Percentiles rank a stretch among this genome's conserved stretches.
Conservation (phyloP, 352 stramenopile genomes). For the Phytophthora citricola region DNA sequence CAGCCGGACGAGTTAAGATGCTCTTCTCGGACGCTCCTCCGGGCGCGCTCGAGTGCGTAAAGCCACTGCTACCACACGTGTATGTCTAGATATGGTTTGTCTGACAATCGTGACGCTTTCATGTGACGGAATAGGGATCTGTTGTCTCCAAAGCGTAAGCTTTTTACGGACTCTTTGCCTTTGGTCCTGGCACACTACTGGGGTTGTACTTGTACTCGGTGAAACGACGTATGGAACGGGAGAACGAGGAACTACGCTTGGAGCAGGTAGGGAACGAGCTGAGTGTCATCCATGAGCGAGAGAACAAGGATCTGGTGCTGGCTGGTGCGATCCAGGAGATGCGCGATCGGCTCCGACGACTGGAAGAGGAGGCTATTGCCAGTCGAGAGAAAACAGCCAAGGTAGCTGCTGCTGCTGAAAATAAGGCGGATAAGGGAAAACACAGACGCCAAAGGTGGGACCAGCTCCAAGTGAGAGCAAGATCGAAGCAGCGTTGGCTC, state of each 20-base stretch:
- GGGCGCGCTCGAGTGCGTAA: slow-evolving; percentile 71
- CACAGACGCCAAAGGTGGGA: background rate
- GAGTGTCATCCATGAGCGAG: slow-evolving; percentile 39
- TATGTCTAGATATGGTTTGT: too few relatives aligned
- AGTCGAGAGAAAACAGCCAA: slow-evolving; percentile 35
- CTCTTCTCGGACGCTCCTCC: slow-evolving; percentile 75
- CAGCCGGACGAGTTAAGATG: slow-evolving; percentile 60
- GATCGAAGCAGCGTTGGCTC: slow-evolving; percentile 42
- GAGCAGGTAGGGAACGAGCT: slow-evolving; percentile 55
- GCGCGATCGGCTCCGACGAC: slow-evolving; percentile 53
- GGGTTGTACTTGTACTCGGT: slow-evolving; percentile 77
- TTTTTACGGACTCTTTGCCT: slow-evolving; percentile 75
- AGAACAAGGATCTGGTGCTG: slow-evolving; percentile 64
- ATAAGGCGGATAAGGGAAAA: slow-evolving; percentile 5
- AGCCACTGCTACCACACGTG: background rate
- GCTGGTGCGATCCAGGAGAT: slow-evolving; percentile 64
- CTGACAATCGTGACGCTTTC: background rate
- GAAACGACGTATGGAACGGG: slow-evolving; percentile 69
- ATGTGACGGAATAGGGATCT: slow-evolving; percentile 49
- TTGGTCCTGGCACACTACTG: slow-evolving; percentile 69
- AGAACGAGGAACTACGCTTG: slow-evolving; percentile 65
- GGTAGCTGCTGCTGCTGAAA: slow-evolving; percentile 10
- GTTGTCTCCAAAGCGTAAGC: slow-evolving; percentile 66
- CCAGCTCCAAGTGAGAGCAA: slow-evolving; percentile 39
- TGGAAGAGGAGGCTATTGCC: slow-evolving; percentile 56